Base-by-base conservation (phyloP, 2,329 filamentous ascomycete species). In the Alternaria conjuncta region DNA sequence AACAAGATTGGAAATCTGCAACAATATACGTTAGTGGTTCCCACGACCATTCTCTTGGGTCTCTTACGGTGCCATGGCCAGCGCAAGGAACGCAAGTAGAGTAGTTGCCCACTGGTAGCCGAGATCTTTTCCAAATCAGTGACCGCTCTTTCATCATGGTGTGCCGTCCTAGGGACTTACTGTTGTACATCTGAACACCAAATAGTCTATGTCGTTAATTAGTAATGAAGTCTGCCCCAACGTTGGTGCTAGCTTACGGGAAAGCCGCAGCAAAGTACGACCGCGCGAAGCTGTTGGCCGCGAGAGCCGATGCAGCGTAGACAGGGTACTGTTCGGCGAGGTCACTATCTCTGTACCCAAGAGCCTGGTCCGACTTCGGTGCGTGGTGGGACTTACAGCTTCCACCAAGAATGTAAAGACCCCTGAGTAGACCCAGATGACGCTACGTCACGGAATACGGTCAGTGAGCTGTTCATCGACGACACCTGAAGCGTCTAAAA, bases 351-450 rank as follows among this genome's bases (percentile, higher is more conserved):
- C 57, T 67, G 55, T 55, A 64, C 59, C 65, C 69, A 66, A 30
- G 21, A 53, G 51, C 62, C 58, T 63, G 58, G 63, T 69, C 71
- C 73, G 64, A 74, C 69, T 56, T 70, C 70, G 70, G 71, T 66
- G 44, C 45, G 23, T 55, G 55, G 55, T 60, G 32, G 47, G 30
- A 80, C 81, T 76, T 73, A 84, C 82, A 69, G 79, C 81, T 70
- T 90, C 88, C 11, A 95, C 93, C 67, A 96, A 83, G 81, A 96
- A 97, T 12, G 93, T 96, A 79, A 97, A 97, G 69, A 96, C 88
- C 56, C 93, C 93, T 60, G 88, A 90, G 80, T 93, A 97, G 28
- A 91, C 88, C 61, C 96, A 86, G 64, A 97, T 86, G 57, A 88
- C 90, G 56, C 92, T 93, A 69, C 47, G 55, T 63, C 57, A 72